phyloP scores from a whole-genome alignment of 73 alveolate species.

The Tetrahymena elliotti region DNA sequence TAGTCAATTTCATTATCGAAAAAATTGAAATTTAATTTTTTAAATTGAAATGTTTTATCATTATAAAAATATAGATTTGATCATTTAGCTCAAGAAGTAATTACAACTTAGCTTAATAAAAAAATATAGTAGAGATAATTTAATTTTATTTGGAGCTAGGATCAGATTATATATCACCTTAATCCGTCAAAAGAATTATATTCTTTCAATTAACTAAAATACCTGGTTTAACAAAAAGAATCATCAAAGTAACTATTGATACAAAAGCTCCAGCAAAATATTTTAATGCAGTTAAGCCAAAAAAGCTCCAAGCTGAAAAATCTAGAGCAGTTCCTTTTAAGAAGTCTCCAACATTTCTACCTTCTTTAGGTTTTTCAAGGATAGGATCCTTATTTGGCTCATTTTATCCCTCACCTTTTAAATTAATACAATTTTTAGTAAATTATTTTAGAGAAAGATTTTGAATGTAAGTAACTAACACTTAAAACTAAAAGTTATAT shows the following conservation, averaged over 20 bases:
- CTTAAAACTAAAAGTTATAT: background rate
- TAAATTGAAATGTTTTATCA: no score
- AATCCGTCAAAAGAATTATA: no score
- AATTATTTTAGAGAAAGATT: no score
- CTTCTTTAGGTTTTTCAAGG: constrained; percentile 76
- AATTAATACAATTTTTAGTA: constrained; percentile 6
- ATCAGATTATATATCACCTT: no score
- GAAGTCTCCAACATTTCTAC: constrained; percentile 83
- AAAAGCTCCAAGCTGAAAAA: constrained; percentile 46
- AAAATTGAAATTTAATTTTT: no score
- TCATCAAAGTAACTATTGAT: constrained; percentile 19
- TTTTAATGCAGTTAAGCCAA: constrained; percentile 12
- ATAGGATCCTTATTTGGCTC: constrained; percentile 94
- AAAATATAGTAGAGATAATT: no score
- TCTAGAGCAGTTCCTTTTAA: constrained; percentile 67
- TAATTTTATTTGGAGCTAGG: background rate
- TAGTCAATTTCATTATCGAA: no score
- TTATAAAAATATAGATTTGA: no score
- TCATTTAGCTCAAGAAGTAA: no score
- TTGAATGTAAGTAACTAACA: no score
- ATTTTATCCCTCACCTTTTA: constrained; percentile 85
- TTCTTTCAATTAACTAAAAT: constrained; percentile 42
- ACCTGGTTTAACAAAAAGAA: constrained; percentile 40
- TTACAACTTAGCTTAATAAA: no score
- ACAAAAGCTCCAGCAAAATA: constrained; percentile 29